Base-by-base conservation (phyloP, 2,329 filamentous ascomycete genomes). In the Penicillium griseofulvum region DNA sequence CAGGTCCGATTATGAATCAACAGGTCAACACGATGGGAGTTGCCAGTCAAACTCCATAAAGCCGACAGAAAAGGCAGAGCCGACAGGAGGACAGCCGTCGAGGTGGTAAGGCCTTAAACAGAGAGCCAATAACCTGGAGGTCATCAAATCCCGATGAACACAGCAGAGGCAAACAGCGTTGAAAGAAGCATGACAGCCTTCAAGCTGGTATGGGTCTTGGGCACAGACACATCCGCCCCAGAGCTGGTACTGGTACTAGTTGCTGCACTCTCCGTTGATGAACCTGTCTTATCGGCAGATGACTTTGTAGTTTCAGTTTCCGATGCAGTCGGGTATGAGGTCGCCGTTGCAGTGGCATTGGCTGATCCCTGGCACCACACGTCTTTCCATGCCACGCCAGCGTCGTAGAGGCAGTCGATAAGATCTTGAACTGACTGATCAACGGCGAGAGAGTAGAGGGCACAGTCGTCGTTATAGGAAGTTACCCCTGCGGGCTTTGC, bases 401-500 rank as follows among this genome's bases (percentile, higher is more conserved):
- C 59, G 4, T 64, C 49, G 33, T 65, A 69, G 5, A 69, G 57
- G 39, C 67, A 69, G 9, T 62, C 47, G 2, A 58, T 69, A 14
- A 69, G 60, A 4, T 63, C 54, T n/a, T 67, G 52, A 19, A 66
- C 59, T 12, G 58, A 64, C 37, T 69, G 66, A 29, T 57, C 59
- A 5, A 58, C 43, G 1, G 66, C 63, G 1, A 62, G 59, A 12
- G 54, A 55, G 41, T 59, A 67, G 17, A 68, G 36, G 10, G 66
- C 66, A 38, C 64, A 69, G 19, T 64, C 63, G 22, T 62, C 9
- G 49, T 67, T 33, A 52, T 67, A 68, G 12, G 54, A 16, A 3
- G 42, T 51, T 37, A 64, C 57, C 10, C 61, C 54, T 9, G 60
- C 65, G 10, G 55, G 50, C 7, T 61, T 56, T 26, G 58, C 62